Base-by-base conservation (phyloP, 495 filamentous ascomycete genomes). In the Haplographium delicatum region DNA sequence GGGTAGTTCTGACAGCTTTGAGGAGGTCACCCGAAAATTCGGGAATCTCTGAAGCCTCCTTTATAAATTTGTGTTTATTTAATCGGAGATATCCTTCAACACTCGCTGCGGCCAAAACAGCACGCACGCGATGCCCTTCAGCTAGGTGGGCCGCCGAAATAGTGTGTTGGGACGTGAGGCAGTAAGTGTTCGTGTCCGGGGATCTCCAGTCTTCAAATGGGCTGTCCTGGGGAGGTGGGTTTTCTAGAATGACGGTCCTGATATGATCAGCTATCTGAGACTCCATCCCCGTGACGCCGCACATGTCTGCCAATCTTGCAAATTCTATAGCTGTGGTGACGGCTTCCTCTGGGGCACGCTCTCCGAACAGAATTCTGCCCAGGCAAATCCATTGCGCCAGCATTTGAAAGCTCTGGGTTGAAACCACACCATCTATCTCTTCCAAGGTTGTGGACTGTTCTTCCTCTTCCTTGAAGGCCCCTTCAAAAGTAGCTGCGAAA, bases 311-410 rank as follows among this genome's bases (percentile, higher is more conserved):
- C 20, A 68, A 30, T 46, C 64, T 61, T 8, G 39, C 56, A 18
- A 65, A 59, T 47, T 65, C 63, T 13, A 68, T 60, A 0, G 52
- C 13, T 3, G 59, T 50, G 1, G 62, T 45, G 11, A 66, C 64
- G 9, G 44, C 19, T 1, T 59, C 42, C 11, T 38, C 43, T 24
- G 56, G 56, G 39, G 51, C 43, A 8, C 27, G 33, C 22, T 61
- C 30, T 19, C 50, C 41, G 27, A 61, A 64, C 18, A 51, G 47
- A 33, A 65, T 31, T 24, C 25, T 22, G 5, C 62, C 30, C 11
- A 52, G 56, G 42, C 56, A 65, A 8, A 67, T 24, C 64, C 58
- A 67, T 54, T 67, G 60, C 11, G 64, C 26, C 4, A 67, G 50
- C 39, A 59, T 51, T 53, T 67, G 44, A 22, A 64, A 25, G 15